These are phyloP conservation scores for Alternaria metachromatica DNA, from an alignment of 2,329 filamentous ascomycete genomes.

Conservation along the genomic window DNA sequence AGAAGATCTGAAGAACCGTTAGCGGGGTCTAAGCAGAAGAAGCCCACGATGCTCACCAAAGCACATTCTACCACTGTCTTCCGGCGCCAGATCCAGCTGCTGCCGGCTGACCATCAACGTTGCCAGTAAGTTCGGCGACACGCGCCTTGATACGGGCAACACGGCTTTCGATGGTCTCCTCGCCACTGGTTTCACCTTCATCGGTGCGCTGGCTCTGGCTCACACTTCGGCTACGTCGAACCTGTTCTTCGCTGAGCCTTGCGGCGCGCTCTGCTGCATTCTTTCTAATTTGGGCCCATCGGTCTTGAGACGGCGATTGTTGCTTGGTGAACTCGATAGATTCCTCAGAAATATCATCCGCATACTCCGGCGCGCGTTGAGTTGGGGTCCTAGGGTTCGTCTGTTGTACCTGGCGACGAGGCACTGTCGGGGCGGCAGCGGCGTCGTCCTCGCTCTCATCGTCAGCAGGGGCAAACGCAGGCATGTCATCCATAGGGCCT, in stretches of 20 bases:
- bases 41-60: conserved; percentile 14
- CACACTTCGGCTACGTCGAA: conserved; percentile 62
- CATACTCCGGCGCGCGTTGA: conserved; percentile 20
- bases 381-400: conserved; percentile 24
- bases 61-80: conserved; percentile 24
- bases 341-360: conserved; percentile 51
- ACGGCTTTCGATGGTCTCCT: conserved; percentile 96
- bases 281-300: conserved; percentile 95
- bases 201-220: conserved; percentile 67
- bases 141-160: conserved; percentile 97
- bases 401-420: conserved; percentile 31
- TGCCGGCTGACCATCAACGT: conserved; percentile 37
- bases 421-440: conserved; percentile 27
- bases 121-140: conserved; percentile 87
- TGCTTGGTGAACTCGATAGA: conserved; percentile 49
- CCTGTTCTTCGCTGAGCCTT: conserved; percentile 70
- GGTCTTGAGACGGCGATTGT: conserved; percentile 65
- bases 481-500: conserved; percentile 84
- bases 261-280: conserved; percentile 85
- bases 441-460: conserved; percentile 45
- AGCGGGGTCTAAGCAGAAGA: neutral
- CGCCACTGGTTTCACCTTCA: conserved; percentile 89
- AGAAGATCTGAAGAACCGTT: conserved; percentile 10
- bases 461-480: conserved; percentile 73
- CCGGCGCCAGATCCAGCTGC: conserved; percentile 11